phyloP scores from a whole-genome alignment of 345 rosid genomes.

The Acer negundo region DNA sequence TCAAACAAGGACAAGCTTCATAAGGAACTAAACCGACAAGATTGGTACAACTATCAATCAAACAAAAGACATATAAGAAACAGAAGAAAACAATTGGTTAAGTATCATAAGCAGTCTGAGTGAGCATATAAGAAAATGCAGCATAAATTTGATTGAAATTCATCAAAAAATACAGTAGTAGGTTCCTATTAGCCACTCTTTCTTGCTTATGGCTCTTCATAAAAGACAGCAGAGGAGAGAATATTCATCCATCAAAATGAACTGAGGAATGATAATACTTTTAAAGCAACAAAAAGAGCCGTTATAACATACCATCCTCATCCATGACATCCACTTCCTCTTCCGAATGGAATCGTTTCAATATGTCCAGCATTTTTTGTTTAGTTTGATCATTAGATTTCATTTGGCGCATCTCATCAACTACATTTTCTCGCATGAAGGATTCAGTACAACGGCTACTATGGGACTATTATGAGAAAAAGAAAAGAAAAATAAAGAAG shows the following conservation, averaged over 20 bases:
- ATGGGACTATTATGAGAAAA: conserved; percentile 56
- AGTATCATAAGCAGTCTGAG: neutral
- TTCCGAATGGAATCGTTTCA: conserved; percentile 69
- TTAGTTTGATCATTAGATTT: conserved; percentile 66
- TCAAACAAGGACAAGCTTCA: neutral
- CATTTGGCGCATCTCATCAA: conserved; percentile 62
- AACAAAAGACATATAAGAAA: neutral
- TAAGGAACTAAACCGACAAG: neutral
- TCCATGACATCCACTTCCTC: conserved; percentile 59
- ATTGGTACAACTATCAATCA: neutral
- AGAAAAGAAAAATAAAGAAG: neutral
- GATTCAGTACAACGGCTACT: conserved; percentile 86
- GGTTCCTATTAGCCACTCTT: neutral
- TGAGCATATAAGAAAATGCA: neutral
- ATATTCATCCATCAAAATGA: neutral
- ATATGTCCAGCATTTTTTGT: conserved; percentile 72
- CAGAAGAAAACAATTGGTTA: neutral
- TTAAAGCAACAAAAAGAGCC: neutral
- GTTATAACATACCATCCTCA: conserved; percentile 35
- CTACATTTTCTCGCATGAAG: conserved; percentile 89
- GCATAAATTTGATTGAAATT: neutral
- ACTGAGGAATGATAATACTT: neutral
- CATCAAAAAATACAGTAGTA: neutral
- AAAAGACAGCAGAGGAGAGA: neutral
- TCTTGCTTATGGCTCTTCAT: neutral